Percentiles rank a stretch among this genome's conserved stretches.
Conservation (phyloP, 805 yeast genomes). For the Kodamaea hsintzibuensis region DNA sequence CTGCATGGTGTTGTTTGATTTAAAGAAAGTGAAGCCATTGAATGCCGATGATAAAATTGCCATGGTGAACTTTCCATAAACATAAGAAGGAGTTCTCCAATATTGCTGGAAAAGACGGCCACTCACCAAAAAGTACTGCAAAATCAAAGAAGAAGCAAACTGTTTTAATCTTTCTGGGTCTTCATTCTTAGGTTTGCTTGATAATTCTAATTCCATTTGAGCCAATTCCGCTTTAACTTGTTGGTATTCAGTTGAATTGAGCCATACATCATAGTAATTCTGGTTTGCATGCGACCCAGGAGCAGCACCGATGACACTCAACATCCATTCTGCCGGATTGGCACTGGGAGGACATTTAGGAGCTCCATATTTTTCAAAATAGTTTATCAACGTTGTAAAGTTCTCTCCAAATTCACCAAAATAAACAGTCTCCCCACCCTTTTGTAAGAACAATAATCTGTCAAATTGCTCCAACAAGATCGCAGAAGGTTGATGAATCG, state of each 20-base stretch:
- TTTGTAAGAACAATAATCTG: constrained; percentile 64
- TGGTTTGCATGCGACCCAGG: constrained; percentile 29
- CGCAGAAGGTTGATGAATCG: constrained; percentile 87
- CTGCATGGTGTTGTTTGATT: constrained; percentile 18
- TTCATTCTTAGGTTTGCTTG: constrained; percentile 14
- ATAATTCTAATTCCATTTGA: constrained; percentile 18
- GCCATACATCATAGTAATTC: constrained; percentile 27
- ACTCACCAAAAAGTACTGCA: constrained; percentile 14
- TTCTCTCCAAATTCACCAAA: constrained; percentile 72
- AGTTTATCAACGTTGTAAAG: constrained; percentile 56
- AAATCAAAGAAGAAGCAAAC: constrained; percentile 12
- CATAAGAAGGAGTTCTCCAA: constrained; percentile 32
- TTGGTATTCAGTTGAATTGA: constrained; percentile 19
- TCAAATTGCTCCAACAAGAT: constrained; percentile 75
- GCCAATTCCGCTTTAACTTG: constrained; percentile 18
- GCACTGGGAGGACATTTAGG: constrained; percentile 65
- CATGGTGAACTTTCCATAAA: constrained; percentile 15
- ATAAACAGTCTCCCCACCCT: constrained; percentile 74
- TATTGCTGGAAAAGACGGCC: constrained; percentile 21
- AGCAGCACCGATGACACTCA: constrained; percentile 30
- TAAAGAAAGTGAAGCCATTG: constrained; percentile 19
- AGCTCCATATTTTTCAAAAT: constrained; percentile 68
- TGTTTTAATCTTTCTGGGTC: constrained; percentile 10
- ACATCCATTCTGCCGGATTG: constrained; percentile 61
- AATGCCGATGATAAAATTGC: constrained; percentile 14